phyloP scores from a whole-genome alignment of 257 asterid species.

The Lycium barbarum region DNA sequence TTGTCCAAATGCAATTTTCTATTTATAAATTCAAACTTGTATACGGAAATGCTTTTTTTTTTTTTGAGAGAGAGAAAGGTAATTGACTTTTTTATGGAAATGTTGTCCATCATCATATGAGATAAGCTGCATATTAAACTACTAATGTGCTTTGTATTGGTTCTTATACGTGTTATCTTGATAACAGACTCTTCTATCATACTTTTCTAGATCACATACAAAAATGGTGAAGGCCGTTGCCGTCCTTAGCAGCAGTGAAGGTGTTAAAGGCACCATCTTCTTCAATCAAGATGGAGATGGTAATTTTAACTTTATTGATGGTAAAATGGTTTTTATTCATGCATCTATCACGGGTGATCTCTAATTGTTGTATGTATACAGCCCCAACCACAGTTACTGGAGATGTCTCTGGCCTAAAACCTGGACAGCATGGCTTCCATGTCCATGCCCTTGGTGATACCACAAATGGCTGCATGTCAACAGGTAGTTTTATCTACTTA shows the following conservation, averaged over 20 bases:
- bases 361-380: conserved; percentile 33
- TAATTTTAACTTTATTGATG: conserved; percentile 34
- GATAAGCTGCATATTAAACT: background rate
- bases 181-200: conserved; percentile 16
- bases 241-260: conserved; percentile 89
- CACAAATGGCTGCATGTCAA: conserved; percentile 98
- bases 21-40: background rate
- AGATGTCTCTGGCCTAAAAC: conserved; percentile 77
- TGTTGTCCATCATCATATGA: conserved; percentile 21
- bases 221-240: conserved; percentile 95
- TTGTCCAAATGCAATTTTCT: background rate
- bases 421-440: conserved; percentile 95
- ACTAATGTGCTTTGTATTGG: background rate
- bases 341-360: background rate
- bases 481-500: conserved; percentile 59
- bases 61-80: too few relatives aligned
- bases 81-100: background rate
- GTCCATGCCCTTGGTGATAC: conserved; percentile 99
- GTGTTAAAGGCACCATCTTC: conserved; percentile 79
- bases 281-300: conserved; percentile 93
- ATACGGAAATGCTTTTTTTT: background rate
- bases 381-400: conserved; percentile 88
- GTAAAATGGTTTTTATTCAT: background rate
- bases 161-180: conserved; percentile 15
- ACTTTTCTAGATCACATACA: conserved; percentile 63